phyloP scores from a whole-genome alignment of 805 yeast species.

The Alloascoidea africana region DNA sequence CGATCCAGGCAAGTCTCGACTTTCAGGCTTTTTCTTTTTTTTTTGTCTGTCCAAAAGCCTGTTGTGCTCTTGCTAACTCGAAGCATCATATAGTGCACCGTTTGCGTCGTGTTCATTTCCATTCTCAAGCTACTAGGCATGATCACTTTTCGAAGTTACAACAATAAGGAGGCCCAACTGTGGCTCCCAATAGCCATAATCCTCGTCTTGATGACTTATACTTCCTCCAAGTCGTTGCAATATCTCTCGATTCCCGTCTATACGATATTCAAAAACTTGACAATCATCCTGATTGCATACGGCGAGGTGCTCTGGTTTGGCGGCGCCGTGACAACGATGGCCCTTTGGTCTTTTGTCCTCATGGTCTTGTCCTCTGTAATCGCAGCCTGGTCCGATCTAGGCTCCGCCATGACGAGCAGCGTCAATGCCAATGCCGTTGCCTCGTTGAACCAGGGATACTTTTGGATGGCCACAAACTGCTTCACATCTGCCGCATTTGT shows the following conservation, averaged over 20 bases:
- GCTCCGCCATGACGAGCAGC: conserved; percentile 23
- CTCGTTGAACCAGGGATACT: conserved; percentile 55
- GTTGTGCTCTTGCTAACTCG: too few relatives aligned
- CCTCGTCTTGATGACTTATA: conserved; percentile 88
- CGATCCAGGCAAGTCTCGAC: conserved; percentile 41
- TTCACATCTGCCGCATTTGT: conserved; percentile 89
- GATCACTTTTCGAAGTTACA: conserved; percentile 77
- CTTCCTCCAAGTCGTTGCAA: conserved; percentile 90
- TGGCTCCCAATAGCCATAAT: conserved; percentile 88
- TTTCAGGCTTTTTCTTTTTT: too few relatives aligned
- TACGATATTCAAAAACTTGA: conserved; percentile 94
- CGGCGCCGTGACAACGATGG: conserved; percentile 80
- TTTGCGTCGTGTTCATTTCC: conserved; percentile 63
- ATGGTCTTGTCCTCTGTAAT: conserved; percentile 95
- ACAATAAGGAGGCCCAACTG: conserved; percentile 78
- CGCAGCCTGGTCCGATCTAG: conserved; percentile 80
- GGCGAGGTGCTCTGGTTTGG: conserved; percentile 98
- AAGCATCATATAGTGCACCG: conserved; percentile 41
- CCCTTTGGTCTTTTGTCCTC: conserved; percentile 71
- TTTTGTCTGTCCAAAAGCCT: too few relatives aligned
- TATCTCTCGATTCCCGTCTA: conserved; percentile 87
- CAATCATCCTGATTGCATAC: conserved; percentile 92
- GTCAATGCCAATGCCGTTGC: conserved; percentile 16
- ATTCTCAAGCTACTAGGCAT: conserved; percentile 59
- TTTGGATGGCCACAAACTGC: conserved; percentile 96